These are phyloP conservation scores for Mortierella sp. DNA, from an alignment of 371 early-diverging fungal genomes.

Conservation along the genomic window DNA sequence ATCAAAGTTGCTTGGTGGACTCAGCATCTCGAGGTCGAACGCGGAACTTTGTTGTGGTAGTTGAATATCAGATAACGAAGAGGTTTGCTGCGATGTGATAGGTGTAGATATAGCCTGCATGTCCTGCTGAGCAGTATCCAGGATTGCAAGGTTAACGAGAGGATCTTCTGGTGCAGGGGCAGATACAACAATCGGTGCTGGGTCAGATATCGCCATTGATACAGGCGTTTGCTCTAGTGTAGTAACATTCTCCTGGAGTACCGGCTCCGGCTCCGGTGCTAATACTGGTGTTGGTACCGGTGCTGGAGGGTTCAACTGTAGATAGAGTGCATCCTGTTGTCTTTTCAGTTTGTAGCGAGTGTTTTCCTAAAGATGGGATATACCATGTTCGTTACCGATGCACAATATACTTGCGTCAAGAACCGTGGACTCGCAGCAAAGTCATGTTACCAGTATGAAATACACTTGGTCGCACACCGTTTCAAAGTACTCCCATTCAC, in stretches of 20 bases:
- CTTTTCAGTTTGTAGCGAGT: conserved; percentile 44
- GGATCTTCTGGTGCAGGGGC: neutral
- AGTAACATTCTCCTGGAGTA: conserved; percentile 2
- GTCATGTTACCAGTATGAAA: conserved; percentile 49
- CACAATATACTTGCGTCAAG: too few species aligned
- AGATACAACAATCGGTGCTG: too few species aligned
- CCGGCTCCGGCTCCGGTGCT: conserved; percentile 1
- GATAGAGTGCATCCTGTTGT: conserved; percentile 18
- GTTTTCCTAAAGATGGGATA: conserved; percentile 32
- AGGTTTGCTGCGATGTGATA: too few species aligned
- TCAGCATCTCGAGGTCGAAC: conserved; percentile 25
- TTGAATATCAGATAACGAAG: conserved; percentile 1
- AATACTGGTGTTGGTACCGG: too few species aligned
- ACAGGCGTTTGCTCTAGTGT: neutral
- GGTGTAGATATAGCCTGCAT: too few species aligned
- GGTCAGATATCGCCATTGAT: neutral
- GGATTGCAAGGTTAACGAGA: neutral
- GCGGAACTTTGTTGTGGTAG: conserved; percentile 1
- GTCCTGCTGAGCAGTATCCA: neutral
- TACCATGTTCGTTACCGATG: neutral
- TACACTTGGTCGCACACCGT: conserved; percentile 52
- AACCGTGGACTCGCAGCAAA: too few species aligned
- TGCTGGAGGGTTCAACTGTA: conserved; percentile 33
- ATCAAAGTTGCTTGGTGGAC: conserved; percentile 23
- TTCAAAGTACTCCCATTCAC: conserved; percentile 55